These are phyloP conservation scores for Lathyrus aphaca DNA, from an alignment of 306 rosid species.

Conservation along the genomic window DNA sequence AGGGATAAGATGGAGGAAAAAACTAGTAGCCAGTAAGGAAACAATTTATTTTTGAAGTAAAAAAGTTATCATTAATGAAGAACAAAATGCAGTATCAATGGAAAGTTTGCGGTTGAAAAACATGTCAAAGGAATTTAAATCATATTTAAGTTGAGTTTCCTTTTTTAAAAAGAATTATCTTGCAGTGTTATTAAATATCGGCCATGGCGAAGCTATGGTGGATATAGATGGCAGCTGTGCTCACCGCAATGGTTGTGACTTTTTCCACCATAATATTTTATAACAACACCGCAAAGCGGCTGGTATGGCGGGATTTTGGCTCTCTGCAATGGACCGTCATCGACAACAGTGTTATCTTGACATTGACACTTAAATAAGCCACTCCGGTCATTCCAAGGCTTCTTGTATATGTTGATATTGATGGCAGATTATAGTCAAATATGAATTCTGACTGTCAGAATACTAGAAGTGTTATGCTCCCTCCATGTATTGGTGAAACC, in stretches of 20 bases:
- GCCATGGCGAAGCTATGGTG: too few relatives aligned
- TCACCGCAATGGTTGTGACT: too few relatives aligned
- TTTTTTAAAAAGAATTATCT: neutral
- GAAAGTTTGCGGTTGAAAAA: neutral
- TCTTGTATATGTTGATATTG: neutral
- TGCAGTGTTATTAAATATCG: too few relatives aligned
- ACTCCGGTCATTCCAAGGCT: neutral
- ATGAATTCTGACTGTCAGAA: neutral
- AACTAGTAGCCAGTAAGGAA: neutral
- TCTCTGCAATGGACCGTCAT: too few relatives aligned
- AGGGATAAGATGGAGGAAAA: conserved; percentile 14
- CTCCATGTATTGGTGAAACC: neutral
- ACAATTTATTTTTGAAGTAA: conserved; percentile 27
- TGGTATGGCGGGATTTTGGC: too few relatives aligned
- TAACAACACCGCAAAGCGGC: too few relatives aligned
- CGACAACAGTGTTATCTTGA: too few relatives aligned
- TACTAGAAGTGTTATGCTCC: neutral
- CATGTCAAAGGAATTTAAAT: neutral
- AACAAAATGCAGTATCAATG: conserved; percentile 22
- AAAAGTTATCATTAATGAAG: neutral
- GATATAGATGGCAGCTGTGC: too few relatives aligned
- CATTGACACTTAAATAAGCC: neutral
- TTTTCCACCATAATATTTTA: too few relatives aligned
- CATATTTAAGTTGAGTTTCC: conserved; percentile 1
- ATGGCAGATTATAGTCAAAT: neutral